A percentile compares a stretch with the other conserved stretches of the same genome.
phyloP scores from a whole-genome alignment of 768 basidiomycete genomes.

The Exidia glandulosa region DNA sequence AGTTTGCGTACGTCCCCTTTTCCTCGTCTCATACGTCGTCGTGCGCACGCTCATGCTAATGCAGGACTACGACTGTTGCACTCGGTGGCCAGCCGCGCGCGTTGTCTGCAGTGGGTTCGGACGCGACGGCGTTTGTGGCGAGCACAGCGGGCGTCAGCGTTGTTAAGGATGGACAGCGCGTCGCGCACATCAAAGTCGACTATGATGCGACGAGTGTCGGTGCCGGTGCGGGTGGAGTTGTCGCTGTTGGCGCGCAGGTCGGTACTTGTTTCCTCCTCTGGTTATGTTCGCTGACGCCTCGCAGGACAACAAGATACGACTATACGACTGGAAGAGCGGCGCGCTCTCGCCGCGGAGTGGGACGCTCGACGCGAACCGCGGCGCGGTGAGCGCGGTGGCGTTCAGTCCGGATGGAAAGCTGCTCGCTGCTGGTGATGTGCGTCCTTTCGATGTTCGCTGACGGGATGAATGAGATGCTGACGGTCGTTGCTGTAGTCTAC shows the following conservation, averaged over 20 bases:
- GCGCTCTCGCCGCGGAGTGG: constrained; percentile 38
- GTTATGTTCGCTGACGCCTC: not conserved
- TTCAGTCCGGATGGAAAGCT: constrained; percentile 69
- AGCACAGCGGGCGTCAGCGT: not conserved
- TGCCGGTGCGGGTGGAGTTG: constrained; percentile 43
- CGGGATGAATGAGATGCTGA: not conserved
- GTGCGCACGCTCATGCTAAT: not conserved
- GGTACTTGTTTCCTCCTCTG: constrained; percentile 13
- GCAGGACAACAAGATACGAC: constrained; percentile 63
- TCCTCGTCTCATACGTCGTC: not conserved
- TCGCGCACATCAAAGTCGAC: constrained; percentile 4
- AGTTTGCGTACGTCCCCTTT: constrained; percentile 37
- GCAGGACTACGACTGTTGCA: not conserved
- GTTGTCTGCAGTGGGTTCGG: not conserved
- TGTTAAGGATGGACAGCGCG: not conserved
- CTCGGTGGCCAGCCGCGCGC: not conserved
- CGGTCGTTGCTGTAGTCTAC: constrained; percentile 38
- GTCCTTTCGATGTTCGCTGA: constrained; percentile 19
- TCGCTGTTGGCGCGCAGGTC: constrained; percentile 73
- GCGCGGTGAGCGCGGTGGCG: constrained; percentile 58
- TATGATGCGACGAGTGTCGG: constrained; percentile 65
- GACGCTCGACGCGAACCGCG: constrained; percentile 57
- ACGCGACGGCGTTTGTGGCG: not conserved
- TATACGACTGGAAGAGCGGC: constrained; percentile 58
- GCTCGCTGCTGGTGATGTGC: constrained; percentile 79